A percentile compares a stretch with the other conserved stretches of the same genome.
phyloP scores from a whole-genome alignment of 441 rosid genomes.

The Bocquillonia castaneifolia region DNA sequence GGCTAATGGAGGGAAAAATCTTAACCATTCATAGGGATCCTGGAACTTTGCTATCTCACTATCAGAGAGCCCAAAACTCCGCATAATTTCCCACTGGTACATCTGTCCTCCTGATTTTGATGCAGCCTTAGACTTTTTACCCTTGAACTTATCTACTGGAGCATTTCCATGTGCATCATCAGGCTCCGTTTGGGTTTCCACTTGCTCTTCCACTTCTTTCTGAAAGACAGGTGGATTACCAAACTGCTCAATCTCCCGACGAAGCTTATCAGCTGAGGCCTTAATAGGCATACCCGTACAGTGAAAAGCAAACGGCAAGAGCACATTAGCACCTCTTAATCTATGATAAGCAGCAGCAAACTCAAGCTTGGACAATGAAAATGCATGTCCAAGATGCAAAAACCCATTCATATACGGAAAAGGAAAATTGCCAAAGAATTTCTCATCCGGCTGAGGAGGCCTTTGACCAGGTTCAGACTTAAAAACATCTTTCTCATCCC shows the following conservation, averaged over 20 bases:
- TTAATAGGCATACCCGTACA: conserved; percentile 96
- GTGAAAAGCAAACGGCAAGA: conserved; percentile 82
- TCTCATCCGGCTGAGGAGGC: conserved; percentile 56
- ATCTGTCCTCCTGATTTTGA: conserved; percentile 72
- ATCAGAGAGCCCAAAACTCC: conserved; percentile 72
- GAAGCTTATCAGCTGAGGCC: conserved; percentile 89
- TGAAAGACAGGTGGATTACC: conserved; percentile 75
- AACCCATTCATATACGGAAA: conserved; percentile 92
- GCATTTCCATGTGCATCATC: conserved; percentile 31
- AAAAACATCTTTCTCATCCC: conserved; percentile 74
- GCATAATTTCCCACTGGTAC: conserved; percentile 94
- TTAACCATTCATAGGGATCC: conserved; percentile 73
- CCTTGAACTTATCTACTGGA: conserved; percentile 55
- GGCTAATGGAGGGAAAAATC: conserved; percentile 73
- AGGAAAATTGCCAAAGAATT: conserved; percentile 84
- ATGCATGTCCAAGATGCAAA: conserved; percentile 86
- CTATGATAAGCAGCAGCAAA: conserved; percentile 84
- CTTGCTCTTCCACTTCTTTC: conserved; percentile 36
- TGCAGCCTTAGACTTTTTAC: conserved; percentile 79
- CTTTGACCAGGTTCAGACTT: conserved; percentile 51
- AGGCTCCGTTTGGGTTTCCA: conserved; percentile 22
- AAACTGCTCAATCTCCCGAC: conserved; percentile 59
- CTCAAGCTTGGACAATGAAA: conserved; percentile 76
- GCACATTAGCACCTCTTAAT: conserved; percentile 73
- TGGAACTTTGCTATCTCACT: conserved; percentile 61